A percentile compares a stretch with the other conserved stretches of the same genome.
These are phyloP conservation scores for Alnus rubra DNA, from an alignment of 306 rosid species.

Conservation along the genomic window DNA sequence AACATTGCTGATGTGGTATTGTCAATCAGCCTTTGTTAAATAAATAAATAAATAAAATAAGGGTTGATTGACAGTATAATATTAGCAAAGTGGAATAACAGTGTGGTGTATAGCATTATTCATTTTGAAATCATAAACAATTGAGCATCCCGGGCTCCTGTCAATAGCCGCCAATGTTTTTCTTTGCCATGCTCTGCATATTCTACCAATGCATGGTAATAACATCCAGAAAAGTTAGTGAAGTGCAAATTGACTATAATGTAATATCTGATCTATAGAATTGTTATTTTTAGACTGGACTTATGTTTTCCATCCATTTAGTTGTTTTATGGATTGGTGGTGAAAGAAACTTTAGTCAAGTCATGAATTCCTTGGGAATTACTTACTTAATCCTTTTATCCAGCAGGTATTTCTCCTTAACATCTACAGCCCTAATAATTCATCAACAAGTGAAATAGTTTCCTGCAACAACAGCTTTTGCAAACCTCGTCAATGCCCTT, in stretches of 20 bases:
- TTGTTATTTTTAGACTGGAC: background rate
- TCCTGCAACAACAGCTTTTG: conserved; percentile 69
- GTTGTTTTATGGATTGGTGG: background rate
- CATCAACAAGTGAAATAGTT: conserved; percentile 64
- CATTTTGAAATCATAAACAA: too few species aligned
- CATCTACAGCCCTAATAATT: conserved; percentile 58
- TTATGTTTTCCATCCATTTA: background rate
- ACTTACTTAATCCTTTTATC: conserved; percentile 17
- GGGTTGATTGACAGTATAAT: too few species aligned
- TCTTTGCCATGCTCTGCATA: background rate
- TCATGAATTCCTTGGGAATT: conserved; percentile 29
- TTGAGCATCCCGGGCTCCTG: too few species aligned
- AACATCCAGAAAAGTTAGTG: background rate
- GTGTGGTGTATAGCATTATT: too few species aligned
- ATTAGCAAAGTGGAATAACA: too few species aligned
- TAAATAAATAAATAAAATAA: too few species aligned
- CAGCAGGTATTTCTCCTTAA: conserved; percentile 42
- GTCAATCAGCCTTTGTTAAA: too few species aligned
- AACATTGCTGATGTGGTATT: too few species aligned
- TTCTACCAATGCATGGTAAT: background rate
- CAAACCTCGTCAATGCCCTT: conserved; percentile 49
- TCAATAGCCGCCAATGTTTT: too few species aligned
- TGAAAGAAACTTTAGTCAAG: conserved; percentile 15
- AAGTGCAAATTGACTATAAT: background rate
- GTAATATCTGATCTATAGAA: too few species aligned